Evolutionary conservation across 345 rosid genomes (phyloP).

Genomic region (Populus deltoides): DNA sequence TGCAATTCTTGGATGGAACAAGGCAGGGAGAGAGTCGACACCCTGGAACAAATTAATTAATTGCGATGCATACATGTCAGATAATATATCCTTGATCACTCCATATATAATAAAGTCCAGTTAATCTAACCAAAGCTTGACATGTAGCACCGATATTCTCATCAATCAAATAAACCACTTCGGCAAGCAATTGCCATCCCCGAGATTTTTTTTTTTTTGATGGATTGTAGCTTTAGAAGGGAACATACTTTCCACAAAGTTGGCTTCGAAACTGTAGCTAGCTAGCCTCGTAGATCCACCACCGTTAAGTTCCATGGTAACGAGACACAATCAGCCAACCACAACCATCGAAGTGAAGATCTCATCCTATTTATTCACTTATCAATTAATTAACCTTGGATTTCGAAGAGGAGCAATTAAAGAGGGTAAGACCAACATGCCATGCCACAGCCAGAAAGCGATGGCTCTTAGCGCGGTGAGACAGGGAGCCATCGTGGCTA

Average conservation of each 20-base stretch:
- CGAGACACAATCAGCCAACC: not conserved
- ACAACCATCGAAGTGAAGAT: not conserved
- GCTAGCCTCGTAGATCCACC: not conserved
- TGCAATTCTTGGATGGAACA: not conserved
- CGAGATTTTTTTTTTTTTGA: not conserved
- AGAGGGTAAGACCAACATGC: slow-evolving; percentile 34
- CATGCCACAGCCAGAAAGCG: slow-evolving; percentile 31
- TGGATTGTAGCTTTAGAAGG: slow-evolving; percentile 30
- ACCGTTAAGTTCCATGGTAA: not conserved
- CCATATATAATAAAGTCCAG: not conserved
- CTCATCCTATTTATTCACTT: not conserved
- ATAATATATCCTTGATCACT: not conserved
- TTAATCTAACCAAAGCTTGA: not conserved
- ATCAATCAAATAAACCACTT: slow-evolving; percentile 2
- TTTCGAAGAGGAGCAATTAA: not conserved
- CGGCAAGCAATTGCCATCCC: slow-evolving; percentile 9
- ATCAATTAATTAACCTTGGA: not conserved
- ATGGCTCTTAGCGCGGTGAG: slow-evolving; percentile 18
- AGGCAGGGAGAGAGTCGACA: not conserved
- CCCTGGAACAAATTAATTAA: not conserved
- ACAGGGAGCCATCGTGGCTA: slow-evolving; percentile 17
- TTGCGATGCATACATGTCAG: not conserved
- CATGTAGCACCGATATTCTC: slow-evolving; percentile 29
- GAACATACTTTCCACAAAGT: slow-evolving; percentile 24
- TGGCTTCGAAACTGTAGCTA: slow-evolving; percentile 19